These are phyloP conservation scores for Chlamydomonas eustigma DNA, from an alignment of 139 green algal species.

Conservation along the genomic window DNA sequence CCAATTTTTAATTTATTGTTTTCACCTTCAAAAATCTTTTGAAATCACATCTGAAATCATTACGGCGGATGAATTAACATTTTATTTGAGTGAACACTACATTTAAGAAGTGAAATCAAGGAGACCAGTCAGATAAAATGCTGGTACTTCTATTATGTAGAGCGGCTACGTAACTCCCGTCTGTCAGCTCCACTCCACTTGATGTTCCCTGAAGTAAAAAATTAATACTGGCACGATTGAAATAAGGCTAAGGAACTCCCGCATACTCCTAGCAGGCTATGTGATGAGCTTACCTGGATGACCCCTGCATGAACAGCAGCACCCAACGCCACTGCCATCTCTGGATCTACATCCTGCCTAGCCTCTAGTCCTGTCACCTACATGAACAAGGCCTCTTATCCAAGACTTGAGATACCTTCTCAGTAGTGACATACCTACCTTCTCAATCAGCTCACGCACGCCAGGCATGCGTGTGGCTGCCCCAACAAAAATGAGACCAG, in stretches of 20 bases:
- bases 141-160: not conserved
- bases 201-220: constrained; percentile 2
- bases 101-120: no score
- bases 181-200: constrained; percentile 9
- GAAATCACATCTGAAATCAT: no score
- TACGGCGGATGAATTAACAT: no score
- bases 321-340: constrained; percentile 86
- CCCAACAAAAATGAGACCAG: constrained; percentile 68
- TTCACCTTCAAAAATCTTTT: no score
- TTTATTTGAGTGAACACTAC: no score
- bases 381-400: no score
- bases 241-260: not conserved
- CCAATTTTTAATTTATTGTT: no score
- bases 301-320: constrained; percentile 88
- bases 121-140: constrained; percentile 1
- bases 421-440: not conserved
- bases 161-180: constrained; percentile 20
- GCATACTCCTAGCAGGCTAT: not conserved
- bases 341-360: constrained; percentile 38
- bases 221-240: not conserved
- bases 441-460: constrained; percentile 44
- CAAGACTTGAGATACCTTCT: not conserved
- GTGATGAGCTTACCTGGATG: not conserved
- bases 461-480: constrained; percentile 60
- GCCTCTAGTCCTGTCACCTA: constrained; percentile 47